These are phyloP conservation scores for Lathyrus oleraceus DNA, from an alignment of 306 rosid species.

Conservation along the genomic window DNA sequence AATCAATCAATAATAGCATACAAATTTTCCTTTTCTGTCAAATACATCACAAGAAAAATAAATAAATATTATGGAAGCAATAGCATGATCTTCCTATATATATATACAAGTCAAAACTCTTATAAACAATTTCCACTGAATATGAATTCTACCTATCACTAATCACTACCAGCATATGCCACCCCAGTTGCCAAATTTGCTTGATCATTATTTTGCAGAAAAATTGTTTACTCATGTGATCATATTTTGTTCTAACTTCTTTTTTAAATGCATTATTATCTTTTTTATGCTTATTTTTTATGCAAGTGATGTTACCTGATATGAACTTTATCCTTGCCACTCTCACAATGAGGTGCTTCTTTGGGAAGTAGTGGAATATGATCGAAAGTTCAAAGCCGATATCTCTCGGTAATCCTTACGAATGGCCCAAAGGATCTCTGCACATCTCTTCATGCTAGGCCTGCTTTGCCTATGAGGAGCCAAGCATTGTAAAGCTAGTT, in stretches of 20 bases:
- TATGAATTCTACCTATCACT: slow-evolving; percentile 33
- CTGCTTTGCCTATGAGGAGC: slow-evolving; percentile 90
- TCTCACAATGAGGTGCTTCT: slow-evolving; percentile 44
- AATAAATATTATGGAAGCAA: slow-evolving; percentile 21
- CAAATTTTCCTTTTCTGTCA: slow-evolving; percentile 6
- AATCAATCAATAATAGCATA: slow-evolving; percentile 19
- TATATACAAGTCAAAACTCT: slow-evolving; percentile 38
- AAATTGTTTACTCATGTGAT: slow-evolving; percentile 19
- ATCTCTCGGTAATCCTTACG: slow-evolving; percentile 79
- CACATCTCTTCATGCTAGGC: slow-evolving; percentile 87
- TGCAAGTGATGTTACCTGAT: slow-evolving; percentile 4
- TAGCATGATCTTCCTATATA: slow-evolving; percentile 24
- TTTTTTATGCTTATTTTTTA: not conserved
- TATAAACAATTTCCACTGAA: slow-evolving; percentile 39
- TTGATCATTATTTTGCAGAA: slow-evolving; percentile 6
- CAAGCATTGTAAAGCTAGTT: slow-evolving; percentile 89
- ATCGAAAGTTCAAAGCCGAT: slow-evolving; percentile 55
- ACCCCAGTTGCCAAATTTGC: slow-evolving; percentile 27
- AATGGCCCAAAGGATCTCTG: slow-evolving; percentile 90
- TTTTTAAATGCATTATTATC: not conserved
- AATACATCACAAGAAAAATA: not conserved
- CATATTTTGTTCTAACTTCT: not conserved
- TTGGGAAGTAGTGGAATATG: slow-evolving; percentile 59
- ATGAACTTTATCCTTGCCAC: slow-evolving; percentile 30
- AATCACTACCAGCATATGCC: slow-evolving; percentile 31